These are phyloP conservation scores for Xerocomus potaroensis DNA, from an alignment of 768 basidiomycete genomes.

Conservation along the genomic window DNA sequence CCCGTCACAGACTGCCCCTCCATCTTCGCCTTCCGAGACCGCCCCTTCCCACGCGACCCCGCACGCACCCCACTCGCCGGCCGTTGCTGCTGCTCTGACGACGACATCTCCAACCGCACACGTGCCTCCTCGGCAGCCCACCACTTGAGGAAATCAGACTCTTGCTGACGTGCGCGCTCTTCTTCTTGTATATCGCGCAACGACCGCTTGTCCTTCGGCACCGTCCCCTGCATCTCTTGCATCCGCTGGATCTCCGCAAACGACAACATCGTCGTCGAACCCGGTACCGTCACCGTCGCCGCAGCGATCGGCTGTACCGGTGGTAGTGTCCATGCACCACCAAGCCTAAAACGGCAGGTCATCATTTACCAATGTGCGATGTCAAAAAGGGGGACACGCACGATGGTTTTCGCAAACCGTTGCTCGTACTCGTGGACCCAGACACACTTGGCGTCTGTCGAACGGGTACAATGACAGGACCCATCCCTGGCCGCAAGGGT, in stretches of 20 bases:
- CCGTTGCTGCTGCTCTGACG: not conserved
- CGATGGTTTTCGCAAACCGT: constrained; percentile 42
- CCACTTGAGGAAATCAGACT: constrained; percentile 84
- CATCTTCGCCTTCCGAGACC: constrained; percentile 8
- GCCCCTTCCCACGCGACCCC: not conserved
- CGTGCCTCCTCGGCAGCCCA: constrained; percentile 83
- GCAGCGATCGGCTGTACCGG: constrained; percentile 46
- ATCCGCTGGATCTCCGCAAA: constrained; percentile 82
- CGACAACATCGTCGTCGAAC: constrained; percentile 41
- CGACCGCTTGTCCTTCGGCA: constrained; percentile 53
- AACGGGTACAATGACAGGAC: constrained; percentile 62
- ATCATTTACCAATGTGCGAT: too few species aligned
- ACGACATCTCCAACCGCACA: constrained; percentile 45
- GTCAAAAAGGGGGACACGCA: constrained; percentile 32
- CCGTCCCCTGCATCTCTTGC: constrained; percentile 53
- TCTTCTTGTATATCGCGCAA: constrained; percentile 85
- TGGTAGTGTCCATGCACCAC: constrained; percentile 61
- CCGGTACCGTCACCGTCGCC: constrained; percentile 24
- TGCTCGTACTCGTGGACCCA: constrained; percentile 17
- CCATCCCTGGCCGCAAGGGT: constrained; percentile 37
- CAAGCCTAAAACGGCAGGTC: constrained; percentile 23
- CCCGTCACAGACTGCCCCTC: not conserved
- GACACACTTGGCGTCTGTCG: constrained; percentile 37
- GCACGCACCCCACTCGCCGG: not conserved
- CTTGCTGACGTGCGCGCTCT: constrained; percentile 59